Evolutionary conservation across 2,329 filamentous ascomycete species (phyloP).

Genomic region (Paramyrothecium sp.): DNA sequence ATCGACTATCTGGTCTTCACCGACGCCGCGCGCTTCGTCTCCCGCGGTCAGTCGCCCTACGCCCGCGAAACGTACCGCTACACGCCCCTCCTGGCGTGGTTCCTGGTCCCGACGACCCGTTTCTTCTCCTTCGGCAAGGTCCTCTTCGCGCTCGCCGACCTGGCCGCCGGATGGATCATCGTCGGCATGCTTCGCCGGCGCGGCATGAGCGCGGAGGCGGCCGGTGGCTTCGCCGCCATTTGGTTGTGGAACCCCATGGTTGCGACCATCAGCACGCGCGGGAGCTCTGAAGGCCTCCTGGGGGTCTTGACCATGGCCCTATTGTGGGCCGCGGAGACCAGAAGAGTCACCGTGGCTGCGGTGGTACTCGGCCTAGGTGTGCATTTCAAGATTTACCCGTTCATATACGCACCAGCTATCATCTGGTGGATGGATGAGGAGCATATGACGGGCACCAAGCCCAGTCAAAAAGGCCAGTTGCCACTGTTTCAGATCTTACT

Average conservation of each 20-base stretch:
- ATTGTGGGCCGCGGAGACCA: constrained; percentile 75
- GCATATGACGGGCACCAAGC: constrained; percentile 25
- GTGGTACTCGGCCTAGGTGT: constrained; percentile 77
- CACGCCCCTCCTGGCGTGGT: constrained; percentile 89
- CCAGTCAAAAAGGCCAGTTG: constrained; percentile 1
- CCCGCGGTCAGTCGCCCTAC: constrained; percentile 73
- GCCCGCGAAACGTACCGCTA: constrained; percentile 93
- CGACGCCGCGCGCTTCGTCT: constrained; percentile 79
- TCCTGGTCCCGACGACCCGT: constrained; percentile 72
- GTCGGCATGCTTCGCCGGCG: constrained; percentile 34
- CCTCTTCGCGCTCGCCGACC: constrained; percentile 79
- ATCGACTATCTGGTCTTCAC: constrained; percentile 99
- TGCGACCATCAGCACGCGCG: constrained; percentile 90
- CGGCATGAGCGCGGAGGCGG: constrained; percentile 49
- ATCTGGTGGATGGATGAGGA: constrained; percentile 75
- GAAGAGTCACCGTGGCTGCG: constrained; percentile 65
- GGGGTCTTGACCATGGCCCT: constrained; percentile 81
- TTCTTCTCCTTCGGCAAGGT: constrained; percentile 86
- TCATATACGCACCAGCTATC: constrained; percentile 85
- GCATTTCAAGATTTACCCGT: constrained; percentile 98
- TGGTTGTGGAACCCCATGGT: constrained; percentile 99
- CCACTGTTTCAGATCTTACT: constrained; percentile 21
- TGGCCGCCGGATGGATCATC: constrained; percentile 81
- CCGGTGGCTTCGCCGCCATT: constrained; percentile 76
- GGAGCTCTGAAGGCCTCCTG: constrained; percentile 88